A percentile compares a stretch with the other conserved stretches of the same genome.
Conservation (phyloP, 768 basidiomycete species). For the Glaciozyma martinii region DNA sequence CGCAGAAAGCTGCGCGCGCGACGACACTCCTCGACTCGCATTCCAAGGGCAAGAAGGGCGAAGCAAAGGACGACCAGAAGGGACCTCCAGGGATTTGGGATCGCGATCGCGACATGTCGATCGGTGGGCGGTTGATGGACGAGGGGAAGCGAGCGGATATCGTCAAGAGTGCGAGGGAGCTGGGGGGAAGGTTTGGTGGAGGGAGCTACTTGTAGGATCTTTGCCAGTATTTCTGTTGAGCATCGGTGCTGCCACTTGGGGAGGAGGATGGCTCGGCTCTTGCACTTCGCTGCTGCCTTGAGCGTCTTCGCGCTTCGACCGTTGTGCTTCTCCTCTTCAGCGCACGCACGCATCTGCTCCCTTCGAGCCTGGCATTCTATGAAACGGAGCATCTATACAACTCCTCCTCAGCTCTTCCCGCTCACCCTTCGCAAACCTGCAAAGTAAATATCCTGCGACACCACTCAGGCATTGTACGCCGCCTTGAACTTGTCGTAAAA, state of each 20-base stretch:
- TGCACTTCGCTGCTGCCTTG: too few species aligned
- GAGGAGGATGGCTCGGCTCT: too few species aligned
- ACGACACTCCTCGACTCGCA: slow-evolving; percentile 54
- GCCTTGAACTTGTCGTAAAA: neutral
- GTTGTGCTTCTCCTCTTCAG: too few species aligned
- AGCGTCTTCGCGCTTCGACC: too few species aligned
- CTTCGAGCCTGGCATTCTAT: too few species aligned
- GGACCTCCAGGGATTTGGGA: slow-evolving; percentile 77
- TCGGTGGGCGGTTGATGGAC: slow-evolving; percentile 82
- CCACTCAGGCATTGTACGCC: neutral
- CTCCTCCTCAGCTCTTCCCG: too few species aligned
- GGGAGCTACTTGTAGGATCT: slow-evolving; percentile 19
- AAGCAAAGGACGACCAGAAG: slow-evolving; percentile 46
- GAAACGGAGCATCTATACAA: too few species aligned
- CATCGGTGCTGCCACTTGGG: neutral
- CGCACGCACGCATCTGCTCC: too few species aligned
- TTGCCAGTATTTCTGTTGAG: neutral
- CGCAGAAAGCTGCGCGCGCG: slow-evolving; percentile 45
- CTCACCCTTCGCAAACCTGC: neutral
- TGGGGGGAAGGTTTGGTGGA: slow-evolving; percentile 26
- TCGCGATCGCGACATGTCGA: slow-evolving; percentile 75
- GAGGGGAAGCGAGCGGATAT: slow-evolving; percentile 68
- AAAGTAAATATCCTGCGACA: neutral
- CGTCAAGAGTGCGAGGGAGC: slow-evolving; percentile 44
- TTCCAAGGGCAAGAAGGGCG: slow-evolving; percentile 34